A percentile compares a stretch with the other conserved stretches of the same genome.
These are phyloP conservation scores for Tricholoma bakamatsutake DNA, from an alignment of 768 basidiomycete genomes.

Conservation along the genomic window DNA sequence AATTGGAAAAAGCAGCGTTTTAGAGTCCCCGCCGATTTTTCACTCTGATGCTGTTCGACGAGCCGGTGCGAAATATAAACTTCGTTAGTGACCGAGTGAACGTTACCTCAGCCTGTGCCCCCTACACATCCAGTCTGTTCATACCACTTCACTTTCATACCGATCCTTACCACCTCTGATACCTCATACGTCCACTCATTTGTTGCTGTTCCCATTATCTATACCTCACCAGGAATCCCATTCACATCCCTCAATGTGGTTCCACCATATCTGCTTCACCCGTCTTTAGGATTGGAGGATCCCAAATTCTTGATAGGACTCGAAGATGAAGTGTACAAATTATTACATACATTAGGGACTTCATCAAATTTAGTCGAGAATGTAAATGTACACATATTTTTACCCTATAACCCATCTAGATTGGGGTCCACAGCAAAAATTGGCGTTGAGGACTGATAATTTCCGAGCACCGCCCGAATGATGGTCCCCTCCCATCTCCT, in stretches of 20 bases:
- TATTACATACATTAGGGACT: not conserved
- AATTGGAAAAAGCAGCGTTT: slow-evolving; percentile 17
- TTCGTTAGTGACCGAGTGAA: not conserved
- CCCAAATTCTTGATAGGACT: not conserved
- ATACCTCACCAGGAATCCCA: not conserved
- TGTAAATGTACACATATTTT: not conserved
- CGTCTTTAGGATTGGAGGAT: not conserved
- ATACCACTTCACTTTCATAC: not conserved
- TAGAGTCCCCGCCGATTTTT: slow-evolving; percentile 3
- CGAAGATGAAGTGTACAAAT: not conserved
- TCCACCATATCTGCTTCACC: not conserved
- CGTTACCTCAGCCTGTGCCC: not conserved
- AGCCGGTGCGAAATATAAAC: not conserved
- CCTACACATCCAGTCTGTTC: not conserved
- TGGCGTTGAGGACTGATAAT: slow-evolving; percentile 35
- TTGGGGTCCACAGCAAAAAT: slow-evolving; percentile 13
- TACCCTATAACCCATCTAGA: not conserved
- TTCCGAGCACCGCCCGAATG: slow-evolving; percentile 45
- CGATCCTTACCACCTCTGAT: not conserved
- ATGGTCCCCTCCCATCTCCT: slow-evolving; percentile 70
- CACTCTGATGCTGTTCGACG: slow-evolving; percentile 6
- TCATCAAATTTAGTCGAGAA: not conserved
- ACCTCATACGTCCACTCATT: not conserved
- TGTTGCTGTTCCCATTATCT: not conserved
- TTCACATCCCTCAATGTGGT: not conserved